Evolutionary conservation across 176 grass and related monocot species (phyloP).

Genomic region (Triticum aestivum): IWGSC_CS_RefSeq_v2.1 NC_057798.1:204296867-204297366

Average conservation of each 20-base stretch:
- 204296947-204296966: conserved; percentile 75
- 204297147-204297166: conserved; percentile 96
- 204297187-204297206: conserved; percentile 62
- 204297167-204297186: conserved; percentile 89
- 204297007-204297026: conserved; percentile 66
- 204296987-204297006: conserved; percentile 78
- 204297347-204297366: conserved; percentile 95
- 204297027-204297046: conserved; percentile 76
- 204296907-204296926: conserved; percentile 94
- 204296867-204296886: conserved; percentile 97
- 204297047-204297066: conserved; percentile 85
- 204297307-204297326: conserved; percentile 75
- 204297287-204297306: conserved; percentile 42
- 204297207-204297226: conserved; percentile 97
- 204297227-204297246: conserved; percentile 66
- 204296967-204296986: conserved; percentile 61
- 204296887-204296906: conserved; percentile 97
- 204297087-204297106: conserved; percentile 86
- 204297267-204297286: conserved; percentile 79
- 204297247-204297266: conserved; percentile 68
- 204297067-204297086: conserved; percentile 96
- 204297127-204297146: conserved; percentile 94
- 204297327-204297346: conserved; percentile 81
- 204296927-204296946: conserved; percentile 87
- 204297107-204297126: conserved; percentile 84